Percentiles rank a stretch among this genome's conserved stretches.
Evolutionary conservation across 768 basidiomycete species (phyloP).

Genomic region (Mycena pura): DNA sequence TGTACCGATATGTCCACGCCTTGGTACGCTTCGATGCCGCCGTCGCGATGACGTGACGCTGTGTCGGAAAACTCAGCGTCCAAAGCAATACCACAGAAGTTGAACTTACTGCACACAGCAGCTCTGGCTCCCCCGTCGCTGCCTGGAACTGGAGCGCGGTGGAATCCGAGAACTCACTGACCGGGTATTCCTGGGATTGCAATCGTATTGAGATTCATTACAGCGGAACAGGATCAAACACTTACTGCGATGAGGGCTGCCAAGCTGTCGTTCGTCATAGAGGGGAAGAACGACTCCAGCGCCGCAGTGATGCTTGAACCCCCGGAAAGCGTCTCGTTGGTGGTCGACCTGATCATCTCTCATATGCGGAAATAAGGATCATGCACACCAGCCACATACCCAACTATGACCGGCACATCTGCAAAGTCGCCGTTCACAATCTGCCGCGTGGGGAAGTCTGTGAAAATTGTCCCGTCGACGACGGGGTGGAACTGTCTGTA

Average conservation of each 20-base stretch:
- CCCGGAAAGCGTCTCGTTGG: constrained; percentile 63
- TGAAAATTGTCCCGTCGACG: constrained; percentile 58
- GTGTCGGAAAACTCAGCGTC: not conserved
- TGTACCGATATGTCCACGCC: constrained; percentile 65
- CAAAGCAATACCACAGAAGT: not conserved
- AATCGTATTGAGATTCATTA: not conserved
- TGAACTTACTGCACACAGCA: constrained; percentile 60
- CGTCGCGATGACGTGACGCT: constrained; percentile 55
- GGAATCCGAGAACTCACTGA: constrained; percentile 51
- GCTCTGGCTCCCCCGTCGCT: constrained; percentile 54
- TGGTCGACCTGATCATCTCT: constrained; percentile 48
- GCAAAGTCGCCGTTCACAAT: constrained; percentile 54
- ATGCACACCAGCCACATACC: constrained; percentile 56
- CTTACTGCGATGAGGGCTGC: constrained; percentile 42
- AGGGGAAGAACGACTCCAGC: constrained; percentile 52
- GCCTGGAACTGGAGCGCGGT: constrained; percentile 49
- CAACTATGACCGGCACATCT: constrained; percentile 63
- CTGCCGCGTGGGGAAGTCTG: constrained; percentile 54
- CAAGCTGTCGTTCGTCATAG: constrained; percentile 47
- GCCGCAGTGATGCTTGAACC: constrained; percentile 45
- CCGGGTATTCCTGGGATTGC: constrained; percentile 31
- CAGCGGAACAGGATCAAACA: not conserved
- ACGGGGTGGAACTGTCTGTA: constrained; percentile 62
- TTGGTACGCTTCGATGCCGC: constrained; percentile 43
- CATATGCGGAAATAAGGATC: too few species aligned